Evolutionary conservation across 768 basidiomycete genomes (phyloP), one percentile per base, ranked within the genome.

Genomic region (Gloeopeniophorella convolvens): DNA sequence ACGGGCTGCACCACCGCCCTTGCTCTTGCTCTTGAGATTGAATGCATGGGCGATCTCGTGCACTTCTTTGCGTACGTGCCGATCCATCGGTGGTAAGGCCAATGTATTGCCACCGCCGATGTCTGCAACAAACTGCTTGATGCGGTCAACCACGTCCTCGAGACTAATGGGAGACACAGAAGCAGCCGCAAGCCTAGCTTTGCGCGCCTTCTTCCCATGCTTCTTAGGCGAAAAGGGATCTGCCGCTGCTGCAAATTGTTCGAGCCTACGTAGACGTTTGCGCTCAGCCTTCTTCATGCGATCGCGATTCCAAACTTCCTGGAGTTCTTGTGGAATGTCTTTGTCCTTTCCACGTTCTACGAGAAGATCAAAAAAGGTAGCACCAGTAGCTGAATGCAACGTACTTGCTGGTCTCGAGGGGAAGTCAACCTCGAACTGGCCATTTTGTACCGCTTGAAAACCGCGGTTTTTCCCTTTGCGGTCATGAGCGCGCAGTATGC

Each of bases 11-110:
- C 83, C 92, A 2, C 72, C 66, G 0, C 90, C 91, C 50, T 83
- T 80, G 62, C 89, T 92, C 55, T 74, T 59, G 55, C 86, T 91
- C 68, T 82, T 85, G 65, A 98, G 51, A 16, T 76, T 77, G 63
- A 95, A 96, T 50, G 78, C 81, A 8, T 61, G 45, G n/a, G 91
- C 91, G 60, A 96, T 67, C 61, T 89, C 77, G 61, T 98, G 94
- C 0, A 93, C 75, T 35, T 68, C 69, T 69, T 79, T 83, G 57
- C 94, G 72, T 55, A 77, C 77, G 50, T 71, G 71, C 68, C 85
- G 89, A 51, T 78, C 73, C 71, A 88, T 83, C 8, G 94, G 87
- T 2, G 92, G 92, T 0, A 95, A 71, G 8, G 75, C 66, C 75
- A 95, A 78, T 5, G 72, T 74, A 34, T 44, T 33, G 6, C 71